Percentiles rank a stretch among this genome's conserved stretches.
These are phyloP conservation scores for Cercospora sojina DNA, from an alignment of 2,329 filamentous ascomycete species.

Conservation along the genomic window DNA sequence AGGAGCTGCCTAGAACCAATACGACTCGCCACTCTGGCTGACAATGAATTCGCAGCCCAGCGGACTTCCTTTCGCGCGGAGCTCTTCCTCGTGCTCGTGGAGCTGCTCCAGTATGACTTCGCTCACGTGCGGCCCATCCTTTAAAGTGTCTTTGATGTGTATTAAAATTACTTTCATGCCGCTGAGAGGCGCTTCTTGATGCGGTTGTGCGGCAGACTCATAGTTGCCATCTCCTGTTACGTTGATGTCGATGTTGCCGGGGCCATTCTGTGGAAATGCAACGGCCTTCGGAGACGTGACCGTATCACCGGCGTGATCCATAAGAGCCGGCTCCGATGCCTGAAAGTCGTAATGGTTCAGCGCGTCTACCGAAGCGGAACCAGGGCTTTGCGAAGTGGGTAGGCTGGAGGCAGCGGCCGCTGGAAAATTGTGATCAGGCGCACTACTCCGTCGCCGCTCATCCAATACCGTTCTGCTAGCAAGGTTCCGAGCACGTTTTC, in stretches of 20 bases:
- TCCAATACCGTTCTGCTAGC: conserved; percentile 26
- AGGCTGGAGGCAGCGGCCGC: neutral
- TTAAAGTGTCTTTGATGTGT: conserved; percentile 79
- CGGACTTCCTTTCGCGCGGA: conserved; percentile 52
- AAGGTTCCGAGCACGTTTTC: conserved; percentile 39
- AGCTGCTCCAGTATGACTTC: conserved; percentile 72
- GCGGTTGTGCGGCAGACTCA: neutral
- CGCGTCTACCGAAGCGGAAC: conserved; percentile 22
- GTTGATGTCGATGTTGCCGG: conserved; percentile 2
- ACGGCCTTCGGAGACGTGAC: conserved; percentile 26
- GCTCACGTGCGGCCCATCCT: conserved; percentile 64
- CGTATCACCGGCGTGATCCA: neutral
- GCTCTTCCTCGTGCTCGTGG: conserved; percentile 56
- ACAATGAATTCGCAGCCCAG: conserved; percentile 80
- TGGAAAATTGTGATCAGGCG: conserved; percentile 15
- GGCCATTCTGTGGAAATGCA: conserved; percentile 13
- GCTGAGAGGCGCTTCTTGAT: conserved; percentile 53
- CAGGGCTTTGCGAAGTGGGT: conserved; percentile 1
- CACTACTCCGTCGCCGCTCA: conserved; percentile 23
- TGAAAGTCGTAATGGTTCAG: conserved; percentile 22
- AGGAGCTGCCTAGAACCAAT: conserved; percentile 45
- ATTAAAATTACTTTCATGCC: conserved; percentile 84
- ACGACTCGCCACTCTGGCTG: conserved; percentile 62
- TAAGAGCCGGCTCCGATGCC: neutral
- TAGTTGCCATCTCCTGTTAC: conserved; percentile 10